A percentile compares a stretch with the other conserved stretches of the same genome.
These are phyloP conservation scores for Sapria himalayana DNA, from an alignment of 345 rosid genomes.

Conservation along the genomic window DNA sequence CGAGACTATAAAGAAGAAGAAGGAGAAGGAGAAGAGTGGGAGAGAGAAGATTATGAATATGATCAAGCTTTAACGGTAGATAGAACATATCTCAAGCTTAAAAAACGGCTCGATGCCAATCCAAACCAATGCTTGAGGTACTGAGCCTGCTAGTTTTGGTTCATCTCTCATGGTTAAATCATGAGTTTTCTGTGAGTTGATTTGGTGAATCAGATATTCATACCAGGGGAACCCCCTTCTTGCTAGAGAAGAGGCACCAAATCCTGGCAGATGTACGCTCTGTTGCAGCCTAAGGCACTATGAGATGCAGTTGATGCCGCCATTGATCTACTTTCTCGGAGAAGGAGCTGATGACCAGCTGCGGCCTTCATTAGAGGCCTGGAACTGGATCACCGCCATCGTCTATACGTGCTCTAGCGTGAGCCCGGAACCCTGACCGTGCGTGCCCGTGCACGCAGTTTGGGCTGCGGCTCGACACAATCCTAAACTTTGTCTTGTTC, in stretches of 20 bases:
- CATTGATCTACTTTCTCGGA: constrained; percentile 52
- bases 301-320: constrained; percentile 90
- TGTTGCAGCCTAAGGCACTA: constrained; percentile 47
- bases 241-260: constrained; percentile 21
- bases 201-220: constrained; percentile 28
- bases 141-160: not conserved
- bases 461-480: too few relatives aligned
- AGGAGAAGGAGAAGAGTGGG: constrained; percentile 45
- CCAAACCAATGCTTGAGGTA: constrained; percentile 93
- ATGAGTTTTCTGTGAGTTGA: not conserved
- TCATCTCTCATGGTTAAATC: not conserved
- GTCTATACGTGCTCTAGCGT: constrained; percentile 72
- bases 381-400: constrained; percentile 81
- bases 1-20: constrained; percentile 15
- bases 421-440: constrained; percentile 4
- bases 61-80: constrained; percentile 68
- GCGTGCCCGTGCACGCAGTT: too few relatives aligned
- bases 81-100: constrained; percentile 75
- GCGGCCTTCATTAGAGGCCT: constrained; percentile 29
- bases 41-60: constrained; percentile 52
- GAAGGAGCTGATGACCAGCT: constrained; percentile 33
- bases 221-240: constrained; percentile 52
- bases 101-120: constrained; percentile 52
- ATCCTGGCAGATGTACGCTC: constrained; percentile 28
- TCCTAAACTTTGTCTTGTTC: not conserved